These are phyloP conservation scores for Linnemannia zychae DNA, from an alignment of 192 early-diverging fungal genomes.

Conservation along the genomic window DNA sequence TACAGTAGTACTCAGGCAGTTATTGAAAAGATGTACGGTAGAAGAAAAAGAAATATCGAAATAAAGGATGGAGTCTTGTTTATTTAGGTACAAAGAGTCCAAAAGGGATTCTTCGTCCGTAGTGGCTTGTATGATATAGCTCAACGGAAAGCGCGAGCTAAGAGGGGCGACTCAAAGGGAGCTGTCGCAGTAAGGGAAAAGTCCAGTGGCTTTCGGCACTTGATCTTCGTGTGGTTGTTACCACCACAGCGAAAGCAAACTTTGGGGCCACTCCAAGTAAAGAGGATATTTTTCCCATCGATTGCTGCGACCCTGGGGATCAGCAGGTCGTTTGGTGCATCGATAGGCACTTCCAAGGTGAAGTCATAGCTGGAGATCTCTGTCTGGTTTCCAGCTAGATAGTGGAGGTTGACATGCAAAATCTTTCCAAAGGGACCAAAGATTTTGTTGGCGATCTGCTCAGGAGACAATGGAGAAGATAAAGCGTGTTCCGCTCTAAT, in stretches of 20 bases:
- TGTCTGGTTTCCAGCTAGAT: no score
- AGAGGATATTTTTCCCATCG: neutral
- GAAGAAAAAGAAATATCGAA: no score
- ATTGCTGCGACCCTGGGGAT: neutral
- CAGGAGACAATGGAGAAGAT: neutral
- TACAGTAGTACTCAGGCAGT: no score
- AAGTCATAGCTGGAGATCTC: neutral
- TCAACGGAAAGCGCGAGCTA: neutral
- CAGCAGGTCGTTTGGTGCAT: neutral
- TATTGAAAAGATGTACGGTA: no score
- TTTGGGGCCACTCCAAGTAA: neutral
- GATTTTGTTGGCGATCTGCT: neutral
- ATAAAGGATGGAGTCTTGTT: no score
- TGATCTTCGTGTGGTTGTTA: neutral
- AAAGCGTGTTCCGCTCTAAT: neutral
- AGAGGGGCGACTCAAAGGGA: neutral
- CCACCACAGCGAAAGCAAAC: neutral
- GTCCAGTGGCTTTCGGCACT: neutral
- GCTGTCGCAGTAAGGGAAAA: neutral
- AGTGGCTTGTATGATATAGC: no score
- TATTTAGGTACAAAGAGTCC: no score
- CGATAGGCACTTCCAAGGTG: neutral
- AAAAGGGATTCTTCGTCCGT: no score
- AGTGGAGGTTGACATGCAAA: neutral
- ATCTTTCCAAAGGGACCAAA: neutral